Evolutionary conservation across 176 grass and related monocot species (phyloP).

Genomic region (Alopecurus myosuroides): DNA sequence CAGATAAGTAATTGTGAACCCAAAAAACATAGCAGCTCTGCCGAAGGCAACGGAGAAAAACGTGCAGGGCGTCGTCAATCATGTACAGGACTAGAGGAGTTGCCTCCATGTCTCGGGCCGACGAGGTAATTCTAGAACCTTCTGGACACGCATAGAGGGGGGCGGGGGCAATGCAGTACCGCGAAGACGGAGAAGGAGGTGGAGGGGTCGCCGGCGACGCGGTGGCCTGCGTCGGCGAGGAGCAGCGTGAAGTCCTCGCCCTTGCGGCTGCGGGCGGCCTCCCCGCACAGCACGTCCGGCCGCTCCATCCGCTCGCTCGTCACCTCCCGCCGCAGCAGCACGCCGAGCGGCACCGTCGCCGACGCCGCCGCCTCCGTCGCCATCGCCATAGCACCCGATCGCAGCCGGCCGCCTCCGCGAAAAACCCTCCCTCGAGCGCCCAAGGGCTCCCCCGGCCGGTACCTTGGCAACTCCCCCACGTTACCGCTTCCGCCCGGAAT

Average conservation of each 20-base stretch:
- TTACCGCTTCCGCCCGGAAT: not conserved
- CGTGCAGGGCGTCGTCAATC: slow-evolving; percentile 18
- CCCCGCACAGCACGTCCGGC: slow-evolving; percentile 74
- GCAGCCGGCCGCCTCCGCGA: not conserved
- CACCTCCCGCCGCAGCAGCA: slow-evolving; percentile 85
- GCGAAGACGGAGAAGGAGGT: slow-evolving; percentile 95
- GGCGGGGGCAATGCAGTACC: slow-evolving; percentile 41
- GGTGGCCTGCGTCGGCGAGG: slow-evolving; percentile 42
- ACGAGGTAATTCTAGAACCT: not conserved
- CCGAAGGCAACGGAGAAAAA: not conserved
- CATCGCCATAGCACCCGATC: slow-evolving; percentile 21
- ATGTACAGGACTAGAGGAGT: not conserved
- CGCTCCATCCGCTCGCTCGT: slow-evolving; percentile 88
- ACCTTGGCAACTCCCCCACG: not conserved
- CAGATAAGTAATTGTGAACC: not conserved
- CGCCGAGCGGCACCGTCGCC: slow-evolving; percentile 60
- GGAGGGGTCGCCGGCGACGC: slow-evolving; percentile 63
- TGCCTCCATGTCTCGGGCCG: slow-evolving; percentile 14
- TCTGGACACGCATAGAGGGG: not conserved
- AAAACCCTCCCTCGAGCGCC: slow-evolving; percentile 3
- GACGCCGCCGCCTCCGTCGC: not conserved
- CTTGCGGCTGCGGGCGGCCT: slow-evolving; percentile 77
- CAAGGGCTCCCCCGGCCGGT: not conserved
- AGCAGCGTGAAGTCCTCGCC: slow-evolving; percentile 93
- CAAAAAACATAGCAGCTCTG: not conserved